Conservation (phyloP, 2,329 filamentous ascomycete genomes). For the Amauroascus niger region DNA sequence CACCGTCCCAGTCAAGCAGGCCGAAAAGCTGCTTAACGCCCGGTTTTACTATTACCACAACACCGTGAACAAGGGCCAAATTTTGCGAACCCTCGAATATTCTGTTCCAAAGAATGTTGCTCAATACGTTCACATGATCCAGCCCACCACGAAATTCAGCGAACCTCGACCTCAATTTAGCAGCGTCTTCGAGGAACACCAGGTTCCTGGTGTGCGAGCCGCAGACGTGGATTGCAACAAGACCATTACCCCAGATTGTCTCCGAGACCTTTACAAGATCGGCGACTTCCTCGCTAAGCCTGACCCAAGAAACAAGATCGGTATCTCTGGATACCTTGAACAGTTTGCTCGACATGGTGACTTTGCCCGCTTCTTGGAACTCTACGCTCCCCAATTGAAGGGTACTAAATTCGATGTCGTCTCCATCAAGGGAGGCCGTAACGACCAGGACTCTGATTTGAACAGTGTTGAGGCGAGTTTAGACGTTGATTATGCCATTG, state of each 20-base stretch:
- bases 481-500: conserved; percentile 53
- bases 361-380: conserved; percentile 47
- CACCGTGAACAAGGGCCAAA: neutral
- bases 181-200: conserved; percentile 22
- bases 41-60: conserved; percentile 12
- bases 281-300: conserved; percentile 34
- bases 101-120: conserved; percentile 50
- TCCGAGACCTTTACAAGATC: conserved; percentile 43
- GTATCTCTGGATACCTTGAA: conserved; percentile 43
- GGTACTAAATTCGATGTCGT: conserved; percentile 49
- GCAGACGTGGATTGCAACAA: conserved; percentile 26
- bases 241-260: conserved; percentile 41
- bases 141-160: conserved; percentile 57
- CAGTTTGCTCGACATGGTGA: conserved; percentile 47
- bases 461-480: conserved; percentile 53
- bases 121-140: conserved; percentile 51
- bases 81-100: conserved; percentile 46
- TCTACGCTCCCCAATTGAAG: conserved; percentile 45
- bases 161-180: conserved; percentile 21
- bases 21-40: conserved; percentile 13
- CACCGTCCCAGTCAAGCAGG: conserved; percentile 13
- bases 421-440: conserved; percentile 48
- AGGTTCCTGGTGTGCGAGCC: conserved; percentile 3
- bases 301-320: conserved; percentile 33
- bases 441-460: conserved; percentile 38